Evolutionary conservation across 2,329 filamentous ascomycete genomes (phyloP), one percentile per base, ranked within the genome.

Genomic region (Monosporascus ibericus): DNA sequence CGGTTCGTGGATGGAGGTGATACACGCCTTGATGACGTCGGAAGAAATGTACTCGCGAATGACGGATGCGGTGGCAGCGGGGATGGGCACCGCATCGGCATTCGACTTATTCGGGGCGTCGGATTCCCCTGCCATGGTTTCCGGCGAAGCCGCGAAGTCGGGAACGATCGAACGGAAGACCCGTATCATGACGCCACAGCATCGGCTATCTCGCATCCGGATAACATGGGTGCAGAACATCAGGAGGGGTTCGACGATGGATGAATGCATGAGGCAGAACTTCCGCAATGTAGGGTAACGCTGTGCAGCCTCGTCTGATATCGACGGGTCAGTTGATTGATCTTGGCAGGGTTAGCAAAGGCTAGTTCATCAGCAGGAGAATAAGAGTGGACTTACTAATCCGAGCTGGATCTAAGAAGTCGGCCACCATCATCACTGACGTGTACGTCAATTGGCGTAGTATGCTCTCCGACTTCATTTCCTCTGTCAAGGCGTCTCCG

Each of bases 401-500:
- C 72, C 82, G 75, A 48, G 79, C 77, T 15, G 91, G 88, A 66
- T 95, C 92, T 22, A 99, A 77, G 61, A 97, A 85, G 60, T 90
- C 88, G 7, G 90, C 90, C 57, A 96, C 87, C 79, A 97, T 90
- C 61, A 94, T 86, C 30, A 96, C 90, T 1, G 92, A 90, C 3
- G 90, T 90, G 69, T 95, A 94, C 0, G 92, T 96, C 48, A 97
- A 79, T 67, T 96, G 91, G 20, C 94, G 84, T 46, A 99, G 75
- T 30, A 99, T 95, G 65, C 92, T 97, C 69, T 99, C 94, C 6
- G 90, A 86, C 71, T 96, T 96, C 94, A 99, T 99, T 72, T 99
- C 94, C 60, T 96, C 91, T 1, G 88, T 89, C 50, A 99, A 74
- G 54, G 89, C 88, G 51, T 92, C 90, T 20, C 86, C 85, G 3